Conservation (phyloP, 148 eudicot species). For the Vaccinium corymbosum region DNA sequence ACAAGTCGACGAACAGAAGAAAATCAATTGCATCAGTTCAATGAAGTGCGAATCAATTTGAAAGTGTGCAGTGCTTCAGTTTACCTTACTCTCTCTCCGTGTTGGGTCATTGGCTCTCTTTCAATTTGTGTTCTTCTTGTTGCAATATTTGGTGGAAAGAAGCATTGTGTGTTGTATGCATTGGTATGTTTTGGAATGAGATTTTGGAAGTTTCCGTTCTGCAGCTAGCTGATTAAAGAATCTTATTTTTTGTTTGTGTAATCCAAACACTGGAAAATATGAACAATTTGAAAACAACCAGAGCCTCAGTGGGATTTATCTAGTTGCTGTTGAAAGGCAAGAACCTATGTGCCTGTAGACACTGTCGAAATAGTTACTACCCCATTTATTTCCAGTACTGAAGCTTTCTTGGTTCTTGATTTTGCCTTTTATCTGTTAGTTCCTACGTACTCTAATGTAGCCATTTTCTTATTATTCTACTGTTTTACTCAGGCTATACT, state of each 20-base stretch:
- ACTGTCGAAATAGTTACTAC: background rate
- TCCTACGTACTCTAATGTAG: background rate
- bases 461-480: slow-evolving; percentile 8
- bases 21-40: background rate
- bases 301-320: background rate
- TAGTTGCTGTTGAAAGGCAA: background rate
- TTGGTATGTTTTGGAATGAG: no score
- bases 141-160: background rate
- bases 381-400: background rate
- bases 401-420: background rate
- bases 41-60: background rate
- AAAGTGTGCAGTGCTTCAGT: background rate
- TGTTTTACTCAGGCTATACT: slow-evolving; percentile 70
- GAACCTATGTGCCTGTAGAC: background rate
- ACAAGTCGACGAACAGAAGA: background rate
- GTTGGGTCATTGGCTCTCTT: background rate
- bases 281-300: background rate
- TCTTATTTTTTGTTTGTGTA: background rate
- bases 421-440: background rate
- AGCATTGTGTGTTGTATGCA: background rate
- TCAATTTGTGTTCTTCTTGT: background rate
- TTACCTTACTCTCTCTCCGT: background rate
- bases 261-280: background rate
- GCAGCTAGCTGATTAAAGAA: no score
- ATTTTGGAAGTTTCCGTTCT: no score